Base-by-base conservation (phyloP, 306 rosid genomes). In the Delonix regia region DNA sequence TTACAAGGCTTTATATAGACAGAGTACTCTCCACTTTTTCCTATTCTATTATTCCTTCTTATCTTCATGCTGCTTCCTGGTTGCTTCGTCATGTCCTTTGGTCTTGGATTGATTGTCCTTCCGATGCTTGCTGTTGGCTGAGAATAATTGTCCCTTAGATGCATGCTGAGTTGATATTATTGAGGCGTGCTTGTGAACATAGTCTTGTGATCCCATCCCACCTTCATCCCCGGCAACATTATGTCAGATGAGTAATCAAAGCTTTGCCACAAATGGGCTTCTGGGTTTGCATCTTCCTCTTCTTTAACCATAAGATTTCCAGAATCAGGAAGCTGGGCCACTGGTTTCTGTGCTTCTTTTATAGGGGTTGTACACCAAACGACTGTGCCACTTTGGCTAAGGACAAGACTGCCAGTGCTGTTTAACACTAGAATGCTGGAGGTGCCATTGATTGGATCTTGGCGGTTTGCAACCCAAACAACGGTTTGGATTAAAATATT, bases 201-300 rank as follows among this genome's bases (percentile, higher is more conserved):
- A 36, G 30, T 71, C 55, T 44, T 0, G 41, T n/a, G 62, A 81
- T 83, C 78, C 78, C 83, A 67, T 19, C 86, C 86, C 33, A 83
- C 3, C 48, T 68, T 83, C 83, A 83, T 78, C 33, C 74, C 70
- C 14, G 83, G 21, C 81, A 79, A 42, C 38, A 74, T 14, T 34
- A 83, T 83, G n/a, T 79, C 39, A 19, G 69, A 34, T 11, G 86
- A 83, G 14, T 73, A 13, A 14, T 83, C 83, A 66, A 77, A 82
- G 39, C 86, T 77, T 61, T 83, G 77, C 86, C 83, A 83, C 38
- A 78, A n/a, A n/a, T n/a, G 41, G 57, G 74, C 13, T 12, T 63
- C 75, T 64, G 15, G n/a, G 5, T 70, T 33, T 44, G 13, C 38
- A 4, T 34, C 71, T 0, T 34, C 39, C 15, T 73, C 16, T 0